phyloP scores from a whole-genome alignment of 2,329 filamentous ascomycete species.

The Thielaviopsis ethacetica region DNA sequence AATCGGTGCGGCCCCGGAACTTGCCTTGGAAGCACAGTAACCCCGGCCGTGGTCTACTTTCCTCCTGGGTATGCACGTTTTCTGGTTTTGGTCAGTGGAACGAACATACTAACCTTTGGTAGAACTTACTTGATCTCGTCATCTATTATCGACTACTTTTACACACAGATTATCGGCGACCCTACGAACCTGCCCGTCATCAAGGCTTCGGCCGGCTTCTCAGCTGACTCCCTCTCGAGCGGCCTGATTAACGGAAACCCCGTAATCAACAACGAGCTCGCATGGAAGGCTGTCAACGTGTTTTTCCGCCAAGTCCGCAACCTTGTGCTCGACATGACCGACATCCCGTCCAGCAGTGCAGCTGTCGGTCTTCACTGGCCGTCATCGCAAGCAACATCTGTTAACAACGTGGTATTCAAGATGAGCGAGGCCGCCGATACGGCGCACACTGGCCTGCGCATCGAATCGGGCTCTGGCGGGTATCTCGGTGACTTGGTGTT shows the following conservation, averaged over 20 bases:
- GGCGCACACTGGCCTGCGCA: slow-evolving; percentile 40
- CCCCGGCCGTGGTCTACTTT: slow-evolving; percentile 23
- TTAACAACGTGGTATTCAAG: slow-evolving; percentile 41
- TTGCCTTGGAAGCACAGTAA: slow-evolving; percentile 18
- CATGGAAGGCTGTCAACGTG: slow-evolving; percentile 39
- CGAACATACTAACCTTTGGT: neutral
- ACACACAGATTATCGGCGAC: slow-evolving; percentile 64
- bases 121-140: slow-evolving; percentile 53
- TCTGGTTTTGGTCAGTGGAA: neutral
- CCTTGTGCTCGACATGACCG: slow-evolving; percentile 37
- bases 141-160: slow-evolving; percentile 61
- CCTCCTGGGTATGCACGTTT: slow-evolving; percentile 19
- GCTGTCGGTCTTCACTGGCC: slow-evolving; percentile 50
- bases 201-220: slow-evolving; percentile 34
- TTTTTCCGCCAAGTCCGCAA: slow-evolving; percentile 44
- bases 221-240: slow-evolving; percentile 15
- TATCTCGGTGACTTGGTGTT: slow-evolving; percentile 55
- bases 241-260: slow-evolving; percentile 32
- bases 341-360: slow-evolving; percentile 26
- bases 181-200: slow-evolving; percentile 39
- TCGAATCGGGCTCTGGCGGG: slow-evolving; percentile 48
- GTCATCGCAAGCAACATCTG: slow-evolving; percentile 44
- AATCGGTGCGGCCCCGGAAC: slow-evolving; percentile 24
- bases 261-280: slow-evolving; percentile 26
- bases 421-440: slow-evolving; percentile 30